These are phyloP conservation scores for Kluyveromyces starmeri DNA, from an alignment of 805 yeast genomes.

Conservation along the genomic window DNA sequence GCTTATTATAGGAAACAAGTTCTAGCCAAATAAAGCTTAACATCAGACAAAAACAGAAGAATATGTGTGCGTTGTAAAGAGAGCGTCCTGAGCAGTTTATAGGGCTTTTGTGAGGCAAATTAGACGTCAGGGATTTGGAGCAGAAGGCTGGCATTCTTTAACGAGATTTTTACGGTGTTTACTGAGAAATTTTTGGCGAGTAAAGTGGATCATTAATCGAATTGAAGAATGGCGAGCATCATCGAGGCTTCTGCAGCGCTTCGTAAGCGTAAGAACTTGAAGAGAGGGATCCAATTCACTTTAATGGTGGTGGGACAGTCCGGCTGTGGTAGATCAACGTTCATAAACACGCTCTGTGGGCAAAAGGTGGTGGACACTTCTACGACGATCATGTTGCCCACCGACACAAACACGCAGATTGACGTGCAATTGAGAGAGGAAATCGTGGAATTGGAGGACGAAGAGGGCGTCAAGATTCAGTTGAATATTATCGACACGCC, in stretches of 20 bases:
- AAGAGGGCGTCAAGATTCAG: conserved; percentile 75
- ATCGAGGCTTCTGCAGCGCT: conserved; percentile 45
- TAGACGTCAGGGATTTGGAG: no score
- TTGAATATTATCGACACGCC: conserved; percentile 75
- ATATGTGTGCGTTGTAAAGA: no score
- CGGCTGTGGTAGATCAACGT: conserved; percentile 87
- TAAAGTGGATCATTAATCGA: no score
- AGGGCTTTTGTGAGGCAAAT: no score
- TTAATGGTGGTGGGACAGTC: conserved; percentile 80
- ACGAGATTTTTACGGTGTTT: no score
- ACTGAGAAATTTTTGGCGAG: no score
- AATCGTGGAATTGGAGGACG: conserved; percentile 75
- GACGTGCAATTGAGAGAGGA: conserved; percentile 65
- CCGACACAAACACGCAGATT: conserved; percentile 42
- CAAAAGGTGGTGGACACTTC: conserved; percentile 74
- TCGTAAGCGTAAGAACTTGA: conserved; percentile 70
- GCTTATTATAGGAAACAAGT: no score
- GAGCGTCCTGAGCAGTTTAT: no score
- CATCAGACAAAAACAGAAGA: no score
- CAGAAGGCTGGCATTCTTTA: no score
- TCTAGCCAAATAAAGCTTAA: no score
- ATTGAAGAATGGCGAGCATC: conserved; percentile 38
- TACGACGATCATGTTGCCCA: conserved; percentile 45
- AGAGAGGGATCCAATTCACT: conserved; percentile 79
- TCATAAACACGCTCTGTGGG: conserved; percentile 84